Evolutionary conservation across 2,329 filamentous ascomycete species (phyloP), one percentile per base, ranked within the genome.

Genomic region (Ceratocystis huliohia): DNA sequence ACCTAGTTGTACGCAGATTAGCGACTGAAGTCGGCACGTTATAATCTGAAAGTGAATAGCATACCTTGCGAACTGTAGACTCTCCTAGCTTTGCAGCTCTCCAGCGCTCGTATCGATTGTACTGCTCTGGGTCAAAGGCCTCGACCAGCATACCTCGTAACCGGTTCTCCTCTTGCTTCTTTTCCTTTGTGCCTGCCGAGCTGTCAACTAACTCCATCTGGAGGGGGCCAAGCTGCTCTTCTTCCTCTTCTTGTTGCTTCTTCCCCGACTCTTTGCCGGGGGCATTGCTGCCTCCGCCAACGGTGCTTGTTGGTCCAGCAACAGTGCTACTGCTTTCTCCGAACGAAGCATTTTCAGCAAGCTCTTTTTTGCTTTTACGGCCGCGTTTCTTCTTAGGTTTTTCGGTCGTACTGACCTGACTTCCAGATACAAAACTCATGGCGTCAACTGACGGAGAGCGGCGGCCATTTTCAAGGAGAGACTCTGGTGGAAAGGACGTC

Each of bases 401-500:
- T 65, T 74, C 72, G 65, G 72, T 75, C 22, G 73, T 76, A 73
- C 81, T 82, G 69, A 81, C 80, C 61, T 81, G 82, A 62, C 84
- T 86, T 41, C 84, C 85, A 69, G 84, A 84, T 17, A 86, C 81
- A 57, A 84, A 77, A 46, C 82, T 85, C 66, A 79, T 77, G 7
- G 76, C 80, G 67, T 88, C 86, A 63, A 85, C 78, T 1, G 84
- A 88, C 0, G 87, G 87, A 0, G 86, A 89, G 17, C 87, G 82
- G 25, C 79, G 75, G 48, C 44, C 61, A 53, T 20, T 56, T 1
- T 59, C 56, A 25, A 59, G 28, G 4, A 59, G 25, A 28, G 45
- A 61, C 65, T 83, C 86, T 30, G 88, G 88, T 0, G 88, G 88
- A 72, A 91, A 94, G 0, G 88, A 91, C 3, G 90, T 92, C 72